These are phyloP conservation scores for Ophiocordyceps robertsii DNA, from an alignment of 2,329 filamentous ascomycete species.

Conservation along the genomic window DNA sequence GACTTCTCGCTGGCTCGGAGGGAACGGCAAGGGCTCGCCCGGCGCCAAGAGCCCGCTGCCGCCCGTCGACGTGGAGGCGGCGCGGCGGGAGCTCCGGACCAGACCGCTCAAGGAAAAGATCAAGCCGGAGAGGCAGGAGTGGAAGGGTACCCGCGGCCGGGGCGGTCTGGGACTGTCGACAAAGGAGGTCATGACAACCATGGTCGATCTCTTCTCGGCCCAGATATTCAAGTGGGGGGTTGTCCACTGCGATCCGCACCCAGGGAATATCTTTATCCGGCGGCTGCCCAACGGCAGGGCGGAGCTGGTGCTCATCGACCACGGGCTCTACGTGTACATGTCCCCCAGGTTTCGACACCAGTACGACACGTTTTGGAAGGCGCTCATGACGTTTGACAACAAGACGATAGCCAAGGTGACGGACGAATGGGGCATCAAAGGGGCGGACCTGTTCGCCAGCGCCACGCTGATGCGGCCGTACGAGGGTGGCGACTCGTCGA, in stretches of 20 bases:
- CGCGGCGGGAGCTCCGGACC: conserved; percentile 32
- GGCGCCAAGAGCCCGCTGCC: conserved; percentile 57
- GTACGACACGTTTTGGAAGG: conserved; percentile 87
- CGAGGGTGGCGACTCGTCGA: conserved; percentile 63
- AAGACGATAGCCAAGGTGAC: conserved; percentile 60
- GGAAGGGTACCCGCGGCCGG: conserved; percentile 57
- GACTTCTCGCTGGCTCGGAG: conserved; percentile 64
- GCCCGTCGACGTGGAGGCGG: conserved; percentile 30
- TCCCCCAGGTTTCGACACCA: conserved; percentile 68
- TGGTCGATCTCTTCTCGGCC: conserved; percentile 91
- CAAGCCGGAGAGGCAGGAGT: conserved; percentile 69
- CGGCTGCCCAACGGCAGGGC: conserved; percentile 68
- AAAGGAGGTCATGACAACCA: conserved; percentile 87
- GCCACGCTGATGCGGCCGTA: conserved; percentile 86
- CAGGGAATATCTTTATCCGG: conserved; percentile 92
- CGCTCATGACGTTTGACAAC: conserved; percentile 88
- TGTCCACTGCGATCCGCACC: conserved; percentile 94
- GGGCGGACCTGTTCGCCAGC: conserved; percentile 80
- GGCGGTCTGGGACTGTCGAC: conserved; percentile 75
- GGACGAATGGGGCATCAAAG: conserved; percentile 72
- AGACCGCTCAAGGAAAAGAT: conserved; percentile 44
- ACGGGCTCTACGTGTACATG: conserved; percentile 93
- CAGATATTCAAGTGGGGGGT: conserved; percentile 97
- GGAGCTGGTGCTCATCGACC: conserved; percentile 91
- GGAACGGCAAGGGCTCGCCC: conserved; percentile 61